Percentiles rank a stretch among this genome's conserved stretches.
phyloP scores from a whole-genome alignment of 352 stramenopile genomes.

The Peronospora belbahrii region DNA sequence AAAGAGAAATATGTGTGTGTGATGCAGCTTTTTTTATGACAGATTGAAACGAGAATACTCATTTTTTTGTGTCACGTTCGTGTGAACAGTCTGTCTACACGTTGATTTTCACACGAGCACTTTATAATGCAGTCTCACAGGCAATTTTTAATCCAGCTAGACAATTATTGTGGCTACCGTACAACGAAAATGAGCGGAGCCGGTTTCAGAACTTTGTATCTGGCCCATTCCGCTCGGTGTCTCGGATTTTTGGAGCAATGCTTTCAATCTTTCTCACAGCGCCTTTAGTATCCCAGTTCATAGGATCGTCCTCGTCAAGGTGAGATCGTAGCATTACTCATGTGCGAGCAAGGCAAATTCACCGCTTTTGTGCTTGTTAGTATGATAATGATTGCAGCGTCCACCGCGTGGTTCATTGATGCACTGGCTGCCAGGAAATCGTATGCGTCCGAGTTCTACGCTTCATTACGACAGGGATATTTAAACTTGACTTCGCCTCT shows the following conservation, averaged over 20 bases:
- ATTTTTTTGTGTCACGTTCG: neutral
- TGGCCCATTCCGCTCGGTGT: conserved; percentile 73
- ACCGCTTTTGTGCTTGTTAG: conserved; percentile 22
- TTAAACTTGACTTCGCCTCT: conserved; percentile 71
- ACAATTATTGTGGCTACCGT: conserved; percentile 82
- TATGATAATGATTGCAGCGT: conserved; percentile 51
- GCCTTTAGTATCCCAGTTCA: conserved; percentile 28
- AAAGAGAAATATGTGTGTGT: neutral
- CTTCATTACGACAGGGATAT: conserved; percentile 74
- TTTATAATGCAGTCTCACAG: conserved; percentile 77
- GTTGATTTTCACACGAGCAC: conserved; percentile 54
- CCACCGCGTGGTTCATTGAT: conserved; percentile 59
- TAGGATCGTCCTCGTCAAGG: conserved; percentile 54
- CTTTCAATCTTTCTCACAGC: conserved; percentile 66
- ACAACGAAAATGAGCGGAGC: conserved; percentile 58
- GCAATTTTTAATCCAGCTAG: conserved; percentile 78
- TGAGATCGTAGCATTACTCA: conserved; percentile 9
- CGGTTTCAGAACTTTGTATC: conserved; percentile 77
- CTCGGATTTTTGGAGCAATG: conserved; percentile 64
- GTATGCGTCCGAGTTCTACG: conserved; percentile 83
- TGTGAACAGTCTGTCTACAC: conserved; percentile 36
- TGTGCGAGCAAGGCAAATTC: neutral
- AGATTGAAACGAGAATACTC: neutral
- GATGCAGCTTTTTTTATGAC: neutral
- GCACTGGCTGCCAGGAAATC: conserved; percentile 66